Base-by-base conservation (phyloP, 208 protist species). In the Porcisia deanei region DNA sequence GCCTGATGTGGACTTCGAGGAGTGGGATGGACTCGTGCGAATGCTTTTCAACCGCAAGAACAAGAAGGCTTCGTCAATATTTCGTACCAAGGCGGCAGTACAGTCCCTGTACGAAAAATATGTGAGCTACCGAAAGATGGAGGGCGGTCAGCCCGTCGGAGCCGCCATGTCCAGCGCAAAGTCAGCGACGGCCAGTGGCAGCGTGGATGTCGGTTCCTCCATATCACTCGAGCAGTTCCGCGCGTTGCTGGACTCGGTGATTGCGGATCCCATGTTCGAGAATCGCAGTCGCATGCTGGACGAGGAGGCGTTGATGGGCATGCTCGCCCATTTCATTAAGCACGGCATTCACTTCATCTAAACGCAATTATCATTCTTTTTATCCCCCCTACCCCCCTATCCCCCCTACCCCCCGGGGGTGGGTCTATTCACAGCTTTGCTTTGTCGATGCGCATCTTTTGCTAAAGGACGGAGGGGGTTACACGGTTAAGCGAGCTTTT, bases 21-120 rank as follows among this genome's bases (percentile, higher is more conserved):
- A 99, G 89, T 99, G 99, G 99, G 99, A 99, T 76, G 99, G 99
- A 22, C 88, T 99, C 16, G 93, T 99, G 9, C 96, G 97, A 71
- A 85, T 99, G 66, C 97, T 98, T 61, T 99, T 99, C 86, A 96
- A 93, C 54, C 93, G 99, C 59, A 99, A 99, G 89, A 99, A 99
- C 85, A 99, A 99, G 84, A 99, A 99, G 55, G 85, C 99, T 1
- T 91, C 91, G 8, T 98, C 98, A 41, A 97, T 99, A 41, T 99
- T 99, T 81, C 86, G 91, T 25, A 94, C 86, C 1, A 99, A 98
- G 71, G 87, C 85, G 8, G 81, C 91, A 0, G 69, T 93, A 60
- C 75, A 91, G 71, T 76, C 71, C 20, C 82, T 98, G 1, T 87
- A 95, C 75, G 85, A 96, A 22, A 94, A 94, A 72, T 95, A 97